Evolutionary conservation across 208 protist species (phyloP).

Genomic region (Porcisia hertigi): DNA sequence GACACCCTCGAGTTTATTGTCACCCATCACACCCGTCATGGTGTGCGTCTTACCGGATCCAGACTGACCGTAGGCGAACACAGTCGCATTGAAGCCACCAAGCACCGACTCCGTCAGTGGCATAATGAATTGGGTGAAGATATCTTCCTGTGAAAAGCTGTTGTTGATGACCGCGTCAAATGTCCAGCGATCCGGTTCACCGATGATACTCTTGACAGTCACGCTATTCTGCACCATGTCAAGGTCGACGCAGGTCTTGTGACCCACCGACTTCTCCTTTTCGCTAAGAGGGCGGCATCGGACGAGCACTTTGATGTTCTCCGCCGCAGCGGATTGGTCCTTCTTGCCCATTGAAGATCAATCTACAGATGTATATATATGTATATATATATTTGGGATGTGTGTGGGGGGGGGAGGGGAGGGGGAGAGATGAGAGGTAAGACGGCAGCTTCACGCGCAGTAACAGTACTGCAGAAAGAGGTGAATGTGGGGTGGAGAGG

Average conservation of each 20-base stretch:
- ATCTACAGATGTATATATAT: slow-evolving; percentile 5
- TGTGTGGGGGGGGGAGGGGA: too few species aligned
- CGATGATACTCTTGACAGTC: slow-evolving; percentile 54
- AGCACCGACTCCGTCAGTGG: slow-evolving; percentile 88
- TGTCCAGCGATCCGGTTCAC: slow-evolving; percentile 79
- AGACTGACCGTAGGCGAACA: slow-evolving; percentile 96
- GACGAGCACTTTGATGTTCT: slow-evolving; percentile 91
- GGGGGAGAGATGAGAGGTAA: too few species aligned
- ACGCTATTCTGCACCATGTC: slow-evolving; percentile 78
- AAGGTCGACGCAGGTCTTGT: slow-evolving; percentile 79
- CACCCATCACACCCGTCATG: slow-evolving; percentile 80
- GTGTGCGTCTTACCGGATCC: slow-evolving; percentile 95
- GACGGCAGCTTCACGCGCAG: background rate
- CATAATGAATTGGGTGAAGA: slow-evolving; percentile 88
- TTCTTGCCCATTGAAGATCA: slow-evolving; percentile 65
- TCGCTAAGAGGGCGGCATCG: slow-evolving; percentile 84
- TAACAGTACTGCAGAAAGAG: too few species aligned
- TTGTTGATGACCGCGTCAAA: slow-evolving; percentile 93
- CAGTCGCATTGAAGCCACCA: slow-evolving; percentile 92
- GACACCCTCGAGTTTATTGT: slow-evolving; percentile 66
- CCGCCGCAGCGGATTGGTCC: slow-evolving; percentile 47
- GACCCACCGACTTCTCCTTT: slow-evolving; percentile 74
- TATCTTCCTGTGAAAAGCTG: slow-evolving; percentile 84
- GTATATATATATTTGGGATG: background rate
- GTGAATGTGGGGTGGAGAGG: too few species aligned